A percentile compares a stretch with the other conserved stretches of the same genome.
phyloP scores from a whole-genome alignment of 345 rosid species.

The Eucalyptus pumila region DNA sequence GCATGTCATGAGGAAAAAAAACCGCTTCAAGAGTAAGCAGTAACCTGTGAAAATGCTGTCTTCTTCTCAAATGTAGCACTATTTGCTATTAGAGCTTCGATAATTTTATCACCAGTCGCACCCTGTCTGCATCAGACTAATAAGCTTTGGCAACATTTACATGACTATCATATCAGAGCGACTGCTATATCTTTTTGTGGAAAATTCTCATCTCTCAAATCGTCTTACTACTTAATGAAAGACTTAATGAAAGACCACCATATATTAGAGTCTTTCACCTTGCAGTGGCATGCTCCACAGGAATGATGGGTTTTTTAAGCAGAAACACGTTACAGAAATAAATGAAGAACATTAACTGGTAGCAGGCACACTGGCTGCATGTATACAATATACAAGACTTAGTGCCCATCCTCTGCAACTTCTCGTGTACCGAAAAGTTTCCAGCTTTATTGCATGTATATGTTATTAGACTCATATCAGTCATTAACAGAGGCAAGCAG shows the following conservation, averaged over 20 bases:
- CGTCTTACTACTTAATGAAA: background rate
- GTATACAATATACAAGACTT: background rate
- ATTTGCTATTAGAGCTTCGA: conserved; percentile 87
- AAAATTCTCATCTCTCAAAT: background rate
- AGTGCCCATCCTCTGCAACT: background rate
- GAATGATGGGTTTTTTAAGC: background rate
- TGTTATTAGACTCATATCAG: background rate
- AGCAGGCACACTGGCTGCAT: background rate
- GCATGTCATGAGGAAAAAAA: background rate
- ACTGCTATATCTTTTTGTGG: background rate
- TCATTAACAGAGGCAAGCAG: background rate
- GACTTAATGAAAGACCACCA: background rate
- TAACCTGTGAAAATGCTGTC: conserved; percentile 69
- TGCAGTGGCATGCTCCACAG: background rate
- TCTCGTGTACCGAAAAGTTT: background rate
- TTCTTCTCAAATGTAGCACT: conserved; percentile 89
- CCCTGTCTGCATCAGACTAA: conserved; percentile 51
- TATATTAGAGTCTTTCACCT: background rate
- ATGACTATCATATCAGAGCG: background rate
- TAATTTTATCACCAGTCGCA: conserved; percentile 73
- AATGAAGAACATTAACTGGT: background rate
- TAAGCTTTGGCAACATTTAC: background rate
- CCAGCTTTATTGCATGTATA: background rate
- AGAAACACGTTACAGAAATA: background rate
- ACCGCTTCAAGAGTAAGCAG: background rate